Evolutionary conservation across 2,329 filamentous ascomycete genomes (phyloP).

Genomic region (Sclerotinia borealis): DNA sequence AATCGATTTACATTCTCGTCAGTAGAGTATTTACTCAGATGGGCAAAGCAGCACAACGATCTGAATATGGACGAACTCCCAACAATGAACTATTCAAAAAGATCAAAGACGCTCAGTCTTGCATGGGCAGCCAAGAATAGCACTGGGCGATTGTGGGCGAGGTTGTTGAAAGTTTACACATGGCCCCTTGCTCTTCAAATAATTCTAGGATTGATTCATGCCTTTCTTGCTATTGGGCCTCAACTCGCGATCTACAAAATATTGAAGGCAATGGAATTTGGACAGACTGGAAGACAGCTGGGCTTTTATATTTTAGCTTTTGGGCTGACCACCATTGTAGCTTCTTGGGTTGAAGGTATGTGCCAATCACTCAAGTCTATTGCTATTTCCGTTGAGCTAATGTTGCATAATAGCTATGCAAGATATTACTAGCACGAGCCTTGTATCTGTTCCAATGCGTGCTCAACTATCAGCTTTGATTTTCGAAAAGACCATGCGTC

Average conservation of each 20-base stretch:
- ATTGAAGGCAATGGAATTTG: conserved; percentile 20
- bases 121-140: conserved; percentile 37
- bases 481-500: conserved; percentile 68
- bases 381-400: conserved; percentile 35
- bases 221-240: conserved; percentile 17
- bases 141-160: background rate
- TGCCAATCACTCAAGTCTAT: conserved; percentile 8
- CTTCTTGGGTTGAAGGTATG: conserved; percentile 18
- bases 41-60: conserved; percentile 49
- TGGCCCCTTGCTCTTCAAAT: conserved; percentile 22
- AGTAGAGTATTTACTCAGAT: conserved; percentile 48
- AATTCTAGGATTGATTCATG: conserved; percentile 15
- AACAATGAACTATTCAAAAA: conserved; percentile 47
- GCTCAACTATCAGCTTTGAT: conserved; percentile 64
- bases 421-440: conserved; percentile 43
- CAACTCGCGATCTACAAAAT: conserved; percentile 22
- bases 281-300: background rate
- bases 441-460: conserved; percentile 46
- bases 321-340: conserved; percentile 42
- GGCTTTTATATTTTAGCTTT: conserved; percentile 19
- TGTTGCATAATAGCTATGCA: conserved; percentile 58
- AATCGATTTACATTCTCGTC: conserved; percentile 59
- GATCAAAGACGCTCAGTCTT: conserved; percentile 42
- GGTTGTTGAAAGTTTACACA: conserved; percentile 50
- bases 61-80: conserved; percentile 58